Base-by-base conservation (phyloP, 106 monocot genomes). In the Acorus gramineus region DNA sequence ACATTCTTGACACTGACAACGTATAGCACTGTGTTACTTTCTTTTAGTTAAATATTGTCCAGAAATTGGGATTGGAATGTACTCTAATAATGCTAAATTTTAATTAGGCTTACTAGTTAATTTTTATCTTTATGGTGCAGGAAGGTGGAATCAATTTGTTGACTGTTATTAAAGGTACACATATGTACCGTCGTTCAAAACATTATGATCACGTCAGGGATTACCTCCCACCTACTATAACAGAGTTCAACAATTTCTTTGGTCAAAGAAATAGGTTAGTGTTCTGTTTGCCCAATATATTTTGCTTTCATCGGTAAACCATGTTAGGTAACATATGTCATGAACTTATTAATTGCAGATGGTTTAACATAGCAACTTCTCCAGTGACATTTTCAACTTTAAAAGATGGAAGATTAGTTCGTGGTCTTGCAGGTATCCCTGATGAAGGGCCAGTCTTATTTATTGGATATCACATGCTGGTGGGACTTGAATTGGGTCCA, bases 391-490 rank as follows among this genome's bases (percentile, higher is more conserved):
- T 91, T 70, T 98, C 96, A 49, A 98, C 91, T 56, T 67, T 85
- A 8, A 54, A 63, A 62, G 66, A 77, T 69, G 96, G 91, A 56
- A 72, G 60, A 46, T 76, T 91, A 28, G 87, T 98, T 55, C 77
- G 73, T 52, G 87, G 87, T 46, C 87, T 98, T 75, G 55, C 68
- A 68, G 96, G 96, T 49, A 62, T 98, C 69, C 96, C 96, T 43
- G 67, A 79, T 45, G 64, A 87, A 73, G 96, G 96, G 49, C 96
- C 96, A 52, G 81, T 98, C 61, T 68, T 98, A 11, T 65, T 98
- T 43, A 91, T 98, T 46, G 91, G 91, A 47, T 72, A 88, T 76
- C 96, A 98, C 61, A 91, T 88, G 87, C 72, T 98, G 47, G 7
- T 85, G 74, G 96, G 96, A 2, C 62, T 90, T 45, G 96, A 98